Evolutionary conservation across 1,139 yeast species (phyloP).

Genomic region (Suhomyces bribrorum): DNA sequence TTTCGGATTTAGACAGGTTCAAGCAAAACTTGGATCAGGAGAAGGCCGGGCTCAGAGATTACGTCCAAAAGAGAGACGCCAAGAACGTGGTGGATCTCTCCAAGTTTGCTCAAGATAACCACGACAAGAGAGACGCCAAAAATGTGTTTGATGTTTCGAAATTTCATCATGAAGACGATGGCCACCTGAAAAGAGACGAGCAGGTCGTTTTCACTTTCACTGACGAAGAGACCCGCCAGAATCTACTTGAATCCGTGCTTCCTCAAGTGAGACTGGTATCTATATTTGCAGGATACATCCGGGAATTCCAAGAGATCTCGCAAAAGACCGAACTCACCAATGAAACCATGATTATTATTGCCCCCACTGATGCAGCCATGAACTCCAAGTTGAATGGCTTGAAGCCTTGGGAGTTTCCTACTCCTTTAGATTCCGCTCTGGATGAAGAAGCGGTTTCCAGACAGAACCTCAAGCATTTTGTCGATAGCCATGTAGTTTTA

Average conservation of each 20-base stretch:
- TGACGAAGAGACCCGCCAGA: constrained; percentile 13
- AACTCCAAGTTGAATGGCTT: constrained; percentile 28
- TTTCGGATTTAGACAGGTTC: constrained; percentile 13
- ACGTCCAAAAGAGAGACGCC: constrained; percentile 14
- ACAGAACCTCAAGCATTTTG: constrained; percentile 51
- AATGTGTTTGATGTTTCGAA: constrained; percentile 16
- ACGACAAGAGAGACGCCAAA: constrained; percentile 23
- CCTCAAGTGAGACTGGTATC: constrained; percentile 49
- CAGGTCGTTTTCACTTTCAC: constrained; percentile 16
- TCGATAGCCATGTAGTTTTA: constrained; percentile 52
- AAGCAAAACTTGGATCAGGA: constrained; percentile 7
- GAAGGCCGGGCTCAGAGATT: not conserved
- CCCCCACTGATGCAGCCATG: constrained; percentile 62
- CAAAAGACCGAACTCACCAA: constrained; percentile 39
- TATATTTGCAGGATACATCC: constrained; percentile 55
- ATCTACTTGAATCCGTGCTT: constrained; percentile 35
- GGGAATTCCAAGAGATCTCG: constrained; percentile 51
- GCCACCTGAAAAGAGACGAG: constrained; percentile 4
- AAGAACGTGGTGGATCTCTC: constrained; percentile 22
- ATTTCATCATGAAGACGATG: not conserved
- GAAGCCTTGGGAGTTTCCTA: constrained; percentile 77
- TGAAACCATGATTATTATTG: constrained; percentile 50
- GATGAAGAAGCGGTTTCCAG: constrained; percentile 39
- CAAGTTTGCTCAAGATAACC: constrained; percentile 11
- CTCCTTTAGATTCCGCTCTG: constrained; percentile 31